These are phyloP conservation scores for Penicillium sp. DNA, from an alignment of 2,329 filamentous ascomycete genomes.

Conservation along the genomic window DNA sequence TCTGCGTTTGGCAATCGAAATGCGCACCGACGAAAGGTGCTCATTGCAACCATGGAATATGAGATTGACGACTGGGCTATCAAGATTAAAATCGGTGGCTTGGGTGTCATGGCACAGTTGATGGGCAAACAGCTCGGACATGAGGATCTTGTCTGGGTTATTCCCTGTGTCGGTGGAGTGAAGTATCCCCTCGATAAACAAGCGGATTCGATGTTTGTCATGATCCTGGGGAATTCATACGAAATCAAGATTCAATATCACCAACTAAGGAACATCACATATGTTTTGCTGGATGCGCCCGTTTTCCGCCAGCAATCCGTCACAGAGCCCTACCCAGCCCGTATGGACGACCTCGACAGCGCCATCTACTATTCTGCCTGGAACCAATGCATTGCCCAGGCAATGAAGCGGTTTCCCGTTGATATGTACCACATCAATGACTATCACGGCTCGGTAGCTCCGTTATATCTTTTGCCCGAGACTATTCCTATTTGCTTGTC, in stretches of 20 bases:
- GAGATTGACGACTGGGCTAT: conserved; percentile 68
- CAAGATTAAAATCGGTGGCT: conserved; percentile 69
- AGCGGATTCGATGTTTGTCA: conserved; percentile 62
- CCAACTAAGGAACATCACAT: conserved; percentile 63
- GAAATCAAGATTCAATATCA: conserved; percentile 65
- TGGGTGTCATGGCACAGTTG: conserved; percentile 68
- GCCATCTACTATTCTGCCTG: conserved; percentile 69
- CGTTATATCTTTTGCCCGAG: conserved; percentile 62
- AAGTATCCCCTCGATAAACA: conserved; percentile 61
- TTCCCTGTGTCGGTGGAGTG: conserved; percentile 61
- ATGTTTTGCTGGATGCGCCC: conserved; percentile 64
- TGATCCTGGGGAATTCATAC: conserved; percentile 59
- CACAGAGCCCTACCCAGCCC: conserved; percentile 62
- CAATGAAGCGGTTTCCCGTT: conserved; percentile 61
- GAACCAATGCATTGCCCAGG: conserved; percentile 67
- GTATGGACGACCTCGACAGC: conserved; percentile 68
- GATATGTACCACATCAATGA: conserved; percentile 68
- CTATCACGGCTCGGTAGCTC: conserved; percentile 63
- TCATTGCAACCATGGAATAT: conserved; percentile 71
- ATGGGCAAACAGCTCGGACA: conserved; percentile 66
- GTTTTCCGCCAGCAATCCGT: conserved; percentile 64
- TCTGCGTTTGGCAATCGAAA: conserved; percentile 33
- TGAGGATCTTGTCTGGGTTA: conserved; percentile 65
- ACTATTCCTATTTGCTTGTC: conserved; percentile 63
- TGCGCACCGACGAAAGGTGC: conserved; percentile 53